These are phyloP conservation scores for Sclerotinia borealis DNA, from an alignment of 2,329 filamentous ascomycete genomes.

Conservation along the genomic window DNA sequence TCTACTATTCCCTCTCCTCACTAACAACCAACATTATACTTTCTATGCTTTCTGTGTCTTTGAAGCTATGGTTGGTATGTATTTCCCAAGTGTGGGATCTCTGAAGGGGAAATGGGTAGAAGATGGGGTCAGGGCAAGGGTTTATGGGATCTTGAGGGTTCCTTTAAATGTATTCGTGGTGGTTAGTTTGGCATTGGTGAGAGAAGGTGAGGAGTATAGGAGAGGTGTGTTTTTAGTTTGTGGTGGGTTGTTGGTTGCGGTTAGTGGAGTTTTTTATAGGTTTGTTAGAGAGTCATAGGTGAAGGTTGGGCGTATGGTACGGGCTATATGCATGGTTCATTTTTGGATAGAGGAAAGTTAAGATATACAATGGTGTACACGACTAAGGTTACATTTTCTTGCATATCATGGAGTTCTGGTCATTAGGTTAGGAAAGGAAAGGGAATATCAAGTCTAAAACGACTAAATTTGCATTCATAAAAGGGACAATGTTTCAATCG, in stretches of 20 bases:
- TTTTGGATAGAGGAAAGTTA: not conserved
- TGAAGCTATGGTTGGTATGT: constrained; percentile 51
- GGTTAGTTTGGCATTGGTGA: constrained; percentile 40
- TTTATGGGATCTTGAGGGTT: constrained; percentile 52
- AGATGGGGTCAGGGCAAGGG: constrained; percentile 45
- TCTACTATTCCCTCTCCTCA: constrained; percentile 38
- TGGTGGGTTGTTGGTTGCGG: constrained; percentile 26
- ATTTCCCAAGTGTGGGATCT: constrained; percentile 50
- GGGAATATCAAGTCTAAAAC: not conserved
- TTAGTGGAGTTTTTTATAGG: constrained; percentile 24
- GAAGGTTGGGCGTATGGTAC: not conserved
- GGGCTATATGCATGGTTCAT: not conserved
- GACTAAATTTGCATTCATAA: no score
- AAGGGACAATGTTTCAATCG: no score
- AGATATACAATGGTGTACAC: not conserved
- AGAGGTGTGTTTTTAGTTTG: constrained; percentile 31
- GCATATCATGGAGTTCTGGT: not conserved
- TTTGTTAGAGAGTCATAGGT: not conserved
- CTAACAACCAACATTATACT: constrained; percentile 38
- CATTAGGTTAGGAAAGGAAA: not conserved
- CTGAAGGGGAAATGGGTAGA: constrained; percentile 50
- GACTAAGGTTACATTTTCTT: not conserved
- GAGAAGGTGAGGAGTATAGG: constrained; percentile 36
- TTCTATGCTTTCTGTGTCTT: constrained; percentile 54
- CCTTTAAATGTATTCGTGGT: constrained; percentile 54